These are phyloP conservation scores for Phaeosphaeriaceae sp. DNA, from an alignment of 2,329 filamentous ascomycete species.

Conservation along the genomic window DNA sequence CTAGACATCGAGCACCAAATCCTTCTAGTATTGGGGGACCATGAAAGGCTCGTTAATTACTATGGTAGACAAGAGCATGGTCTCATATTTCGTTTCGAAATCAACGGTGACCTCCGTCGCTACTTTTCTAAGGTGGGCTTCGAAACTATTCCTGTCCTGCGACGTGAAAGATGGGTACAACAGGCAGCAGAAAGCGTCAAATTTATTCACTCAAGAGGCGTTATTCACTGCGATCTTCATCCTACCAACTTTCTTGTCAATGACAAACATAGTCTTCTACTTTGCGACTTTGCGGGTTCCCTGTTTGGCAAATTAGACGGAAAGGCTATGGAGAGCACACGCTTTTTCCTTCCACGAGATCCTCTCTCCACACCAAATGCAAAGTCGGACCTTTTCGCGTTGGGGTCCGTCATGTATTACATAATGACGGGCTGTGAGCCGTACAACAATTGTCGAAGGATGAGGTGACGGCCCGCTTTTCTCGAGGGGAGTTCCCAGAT, in stretches of 20 bases:
- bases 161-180: not conserved
- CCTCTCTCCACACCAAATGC: slow-evolving; percentile 19
- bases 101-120: too few relatives aligned
- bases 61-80: too few relatives aligned
- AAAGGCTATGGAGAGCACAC: slow-evolving; percentile 25
- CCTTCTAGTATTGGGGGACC: too few relatives aligned
- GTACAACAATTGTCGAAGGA: slow-evolving; percentile 33
- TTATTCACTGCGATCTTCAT: slow-evolving; percentile 52
- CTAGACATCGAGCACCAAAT: too few relatives aligned
- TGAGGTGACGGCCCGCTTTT: too few relatives aligned
- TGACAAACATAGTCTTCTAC: slow-evolving; percentile 41
- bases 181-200: slow-evolving; percentile 37
- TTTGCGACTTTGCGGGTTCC: slow-evolving; percentile 49
- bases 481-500: too few relatives aligned
- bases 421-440: slow-evolving; percentile 44
- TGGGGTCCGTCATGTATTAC: slow-evolving; percentile 46
- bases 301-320: slow-evolving; percentile 36
- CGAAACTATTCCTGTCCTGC: too few relatives aligned
- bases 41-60: too few relatives aligned
- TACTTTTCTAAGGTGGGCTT: too few relatives aligned
- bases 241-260: slow-evolving; percentile 51
- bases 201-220: slow-evolving; percentile 45
- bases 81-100: too few relatives aligned
- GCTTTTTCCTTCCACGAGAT: slow-evolving; percentile 25
- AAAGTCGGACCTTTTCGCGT: slow-evolving; percentile 43